These are phyloP conservation scores for Knoxia roxburghii DNA, from an alignment of 257 asterid species.

Conservation along the genomic window DNA sequence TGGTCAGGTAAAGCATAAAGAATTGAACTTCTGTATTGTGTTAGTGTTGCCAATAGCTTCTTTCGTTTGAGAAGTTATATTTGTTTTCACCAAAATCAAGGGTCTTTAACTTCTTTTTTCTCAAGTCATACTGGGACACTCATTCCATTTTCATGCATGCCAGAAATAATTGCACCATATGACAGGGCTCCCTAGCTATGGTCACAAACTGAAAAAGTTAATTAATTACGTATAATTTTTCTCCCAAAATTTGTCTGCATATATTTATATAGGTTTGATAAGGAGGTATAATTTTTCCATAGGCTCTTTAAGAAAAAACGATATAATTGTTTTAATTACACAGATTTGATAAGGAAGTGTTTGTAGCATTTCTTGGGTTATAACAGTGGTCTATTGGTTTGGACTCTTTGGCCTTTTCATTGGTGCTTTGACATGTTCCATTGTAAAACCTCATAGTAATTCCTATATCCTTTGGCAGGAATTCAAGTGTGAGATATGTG, in stretches of 20 bases:
- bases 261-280: neutral
- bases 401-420: neutral
- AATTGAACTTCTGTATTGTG: too few relatives aligned
- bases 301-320: neutral
- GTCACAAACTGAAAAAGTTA: too few relatives aligned
- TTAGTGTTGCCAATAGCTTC: neutral
- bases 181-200: neutral
- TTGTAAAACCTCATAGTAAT: neutral
- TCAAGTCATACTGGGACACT: neutral
- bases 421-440: neutral
- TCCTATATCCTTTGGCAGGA: constrained; percentile 46
- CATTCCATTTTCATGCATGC: neutral
- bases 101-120: neutral
- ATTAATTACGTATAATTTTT: too few relatives aligned
- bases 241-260: neutral
- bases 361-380: too few relatives aligned
- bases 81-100: neutral
- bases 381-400: neutral
- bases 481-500: constrained; percentile 97
- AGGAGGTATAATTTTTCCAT: neutral
- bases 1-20: constrained; percentile 65
- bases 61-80: neutral
- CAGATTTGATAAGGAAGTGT: neutral
- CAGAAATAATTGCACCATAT: neutral
- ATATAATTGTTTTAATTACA: neutral